These are phyloP conservation scores for Pontederia crassipes DNA, from an alignment of 176 grass and related monocot genomes.

Conservation along the genomic window DNA sequence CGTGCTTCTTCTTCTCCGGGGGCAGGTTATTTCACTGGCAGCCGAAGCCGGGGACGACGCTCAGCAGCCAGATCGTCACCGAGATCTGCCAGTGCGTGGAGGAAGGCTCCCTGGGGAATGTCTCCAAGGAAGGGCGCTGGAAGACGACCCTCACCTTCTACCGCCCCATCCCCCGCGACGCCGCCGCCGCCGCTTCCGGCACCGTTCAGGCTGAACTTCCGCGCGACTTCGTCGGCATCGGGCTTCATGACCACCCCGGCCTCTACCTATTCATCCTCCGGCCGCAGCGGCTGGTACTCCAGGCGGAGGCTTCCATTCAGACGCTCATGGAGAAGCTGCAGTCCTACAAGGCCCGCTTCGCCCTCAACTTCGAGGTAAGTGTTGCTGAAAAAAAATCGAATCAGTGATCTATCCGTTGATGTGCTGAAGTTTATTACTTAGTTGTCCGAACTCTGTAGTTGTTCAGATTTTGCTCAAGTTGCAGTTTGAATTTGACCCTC, in stretches of 20 bases:
- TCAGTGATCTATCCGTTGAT: too few relatives aligned
- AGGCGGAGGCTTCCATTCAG: slow-evolving; percentile 51
- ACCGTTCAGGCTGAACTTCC: slow-evolving; percentile 33
- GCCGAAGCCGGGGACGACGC: slow-evolving; percentile 47
- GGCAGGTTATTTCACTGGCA: slow-evolving; percentile 95
- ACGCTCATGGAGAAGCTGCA: slow-evolving; percentile 90
- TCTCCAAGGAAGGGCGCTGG: slow-evolving; percentile 60
- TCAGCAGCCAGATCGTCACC: slow-evolving; percentile 64
- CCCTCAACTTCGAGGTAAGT: slow-evolving; percentile 70
- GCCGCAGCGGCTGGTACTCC: slow-evolving; percentile 45
- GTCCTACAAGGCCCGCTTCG: slow-evolving; percentile 68
- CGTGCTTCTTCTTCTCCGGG: background rate
- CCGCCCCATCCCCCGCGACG: slow-evolving; percentile 42
- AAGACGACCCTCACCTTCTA: slow-evolving; percentile 73
- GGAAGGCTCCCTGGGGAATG: slow-evolving; percentile 27
- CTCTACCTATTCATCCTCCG: slow-evolving; percentile 72
- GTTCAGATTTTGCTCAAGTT: too few relatives aligned
- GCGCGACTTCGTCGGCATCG: slow-evolving; percentile 63
- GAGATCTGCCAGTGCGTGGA: slow-evolving; percentile 71
- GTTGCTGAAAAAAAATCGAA: too few relatives aligned
- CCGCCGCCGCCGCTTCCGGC: slow-evolving; percentile 1
- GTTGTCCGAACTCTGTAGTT: background rate
- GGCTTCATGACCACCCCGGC: slow-evolving; percentile 59
- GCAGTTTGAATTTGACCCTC: too few relatives aligned
- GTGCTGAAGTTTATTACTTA: too few relatives aligned